These are phyloP conservation scores for Marasmius fiardii DNA, from an alignment of 1,284 basidiomycete genomes.

Conservation along the genomic window DNA sequence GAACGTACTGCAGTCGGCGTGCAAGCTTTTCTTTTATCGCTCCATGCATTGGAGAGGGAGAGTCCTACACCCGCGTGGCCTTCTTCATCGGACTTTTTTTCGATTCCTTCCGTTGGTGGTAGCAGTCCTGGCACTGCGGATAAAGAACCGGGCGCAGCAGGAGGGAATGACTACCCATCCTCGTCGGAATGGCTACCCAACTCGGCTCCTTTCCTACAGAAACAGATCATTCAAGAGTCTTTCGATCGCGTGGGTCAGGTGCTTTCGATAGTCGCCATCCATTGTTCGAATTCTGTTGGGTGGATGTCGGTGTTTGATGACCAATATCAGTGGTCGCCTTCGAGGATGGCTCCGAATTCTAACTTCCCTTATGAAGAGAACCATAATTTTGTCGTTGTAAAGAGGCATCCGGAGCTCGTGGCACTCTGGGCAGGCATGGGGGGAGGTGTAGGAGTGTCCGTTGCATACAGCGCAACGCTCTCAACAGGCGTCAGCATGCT, in stretches of 20 bases:
- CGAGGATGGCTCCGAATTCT: constrained; percentile 58
- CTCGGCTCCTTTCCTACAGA: constrained; percentile 49
- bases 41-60: constrained; percentile 74
- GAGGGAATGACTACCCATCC: constrained; percentile 73
- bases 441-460: constrained; percentile 47
- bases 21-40: constrained; percentile 74
- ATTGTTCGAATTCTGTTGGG: constrained; percentile 71
- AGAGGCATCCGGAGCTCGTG: constrained; percentile 74
- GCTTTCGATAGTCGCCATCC: constrained; percentile 58
- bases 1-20: constrained; percentile 78
- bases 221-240: constrained; percentile 75
- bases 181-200: constrained; percentile 67
- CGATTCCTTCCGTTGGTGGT: constrained; percentile 46
- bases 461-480: constrained; percentile 68
- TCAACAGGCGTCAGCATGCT: constrained; percentile 72
- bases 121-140: too few relatives aligned
- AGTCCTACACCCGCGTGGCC: constrained; percentile 74
- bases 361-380: constrained; percentile 59
- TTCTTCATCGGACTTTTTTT: constrained; percentile 63
- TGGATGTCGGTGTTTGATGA: constrained; percentile 85
- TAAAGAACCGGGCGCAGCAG: too few relatives aligned
- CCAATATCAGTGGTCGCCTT: constrained; percentile 63
- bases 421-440: too few relatives aligned
- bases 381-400: constrained; percentile 56
- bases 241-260: constrained; percentile 65